Conservation (phyloP, 75 land plant genomes). For the Pseudotsuga menziesii region DNA sequence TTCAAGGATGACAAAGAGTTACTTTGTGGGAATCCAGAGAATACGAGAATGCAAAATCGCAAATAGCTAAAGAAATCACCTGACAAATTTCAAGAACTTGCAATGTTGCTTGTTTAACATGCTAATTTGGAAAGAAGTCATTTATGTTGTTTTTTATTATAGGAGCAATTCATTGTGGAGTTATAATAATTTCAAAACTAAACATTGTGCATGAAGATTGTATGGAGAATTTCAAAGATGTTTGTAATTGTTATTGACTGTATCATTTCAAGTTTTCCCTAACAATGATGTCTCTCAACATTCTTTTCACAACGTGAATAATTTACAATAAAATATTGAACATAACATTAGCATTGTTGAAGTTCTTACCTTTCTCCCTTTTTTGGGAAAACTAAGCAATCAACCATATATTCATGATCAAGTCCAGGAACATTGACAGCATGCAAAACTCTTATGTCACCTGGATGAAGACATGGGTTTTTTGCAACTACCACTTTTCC, state of each 20-base stretch:
- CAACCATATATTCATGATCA: constrained; percentile 56
- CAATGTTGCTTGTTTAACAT: background rate
- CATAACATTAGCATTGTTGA: background rate
- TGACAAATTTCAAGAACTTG: background rate
- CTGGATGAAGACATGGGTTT: constrained; percentile 96
- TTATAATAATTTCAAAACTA: background rate
- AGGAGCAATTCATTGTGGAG: background rate
- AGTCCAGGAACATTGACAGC: constrained; percentile 33
- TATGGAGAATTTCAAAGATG: background rate
- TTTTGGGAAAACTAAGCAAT: constrained; percentile 85
- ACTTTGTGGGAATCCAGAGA: background rate
- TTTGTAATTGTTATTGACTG: background rate
- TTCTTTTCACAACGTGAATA: background rate
- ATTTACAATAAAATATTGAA: constrained; percentile 3
- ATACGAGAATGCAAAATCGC: background rate
- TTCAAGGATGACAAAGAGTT: constrained; percentile 1
- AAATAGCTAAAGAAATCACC: background rate
- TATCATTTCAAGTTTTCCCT: background rate
- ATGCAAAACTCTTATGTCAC: constrained; percentile 76
- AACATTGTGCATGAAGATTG: background rate
- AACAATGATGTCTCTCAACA: background rate
- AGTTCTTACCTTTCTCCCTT: constrained; percentile 62
- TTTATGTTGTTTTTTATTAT: background rate
- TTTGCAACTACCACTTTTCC: constrained; percentile 75
- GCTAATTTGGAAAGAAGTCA: too few species aligned